phyloP scores from a whole-genome alignment of 2,329 filamentous ascomycete genomes.

The Phaeosphaeria sp. region DNA sequence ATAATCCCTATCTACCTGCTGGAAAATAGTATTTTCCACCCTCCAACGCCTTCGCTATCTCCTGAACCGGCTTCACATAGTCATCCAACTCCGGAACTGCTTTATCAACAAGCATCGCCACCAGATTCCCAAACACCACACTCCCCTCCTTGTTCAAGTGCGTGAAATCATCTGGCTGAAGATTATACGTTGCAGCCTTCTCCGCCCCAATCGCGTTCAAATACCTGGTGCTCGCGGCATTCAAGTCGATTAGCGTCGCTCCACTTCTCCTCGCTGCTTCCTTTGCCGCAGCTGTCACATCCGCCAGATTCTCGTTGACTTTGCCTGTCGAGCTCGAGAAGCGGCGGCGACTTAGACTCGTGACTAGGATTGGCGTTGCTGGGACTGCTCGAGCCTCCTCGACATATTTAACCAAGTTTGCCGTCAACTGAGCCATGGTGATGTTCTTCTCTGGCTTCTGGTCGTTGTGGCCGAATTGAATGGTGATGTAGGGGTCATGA shows the following conservation, averaged over 20 bases:
- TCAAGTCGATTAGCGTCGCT: constrained; percentile 58
- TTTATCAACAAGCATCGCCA: constrained; percentile 21
- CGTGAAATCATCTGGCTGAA: constrained; percentile 35
- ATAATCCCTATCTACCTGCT: not conserved
- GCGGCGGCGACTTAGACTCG: constrained; percentile 60
- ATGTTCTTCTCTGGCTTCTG: constrained; percentile 55
- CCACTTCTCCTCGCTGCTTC: constrained; percentile 51
- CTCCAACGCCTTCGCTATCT: constrained; percentile 17
- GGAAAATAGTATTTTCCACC: constrained; percentile 19
- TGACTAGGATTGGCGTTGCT: constrained; percentile 56
- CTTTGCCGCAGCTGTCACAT: constrained; percentile 54
- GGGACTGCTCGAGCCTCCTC: constrained; percentile 37
- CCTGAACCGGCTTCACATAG: constrained; percentile 19
- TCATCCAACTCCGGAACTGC: constrained; percentile 11
- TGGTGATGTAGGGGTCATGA: constrained; percentile 59
- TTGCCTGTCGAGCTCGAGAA: constrained; percentile 48
- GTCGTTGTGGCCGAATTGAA: constrained; percentile 68
- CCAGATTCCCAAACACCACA: constrained; percentile 31
- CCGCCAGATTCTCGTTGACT: constrained; percentile 55
- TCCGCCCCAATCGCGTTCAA: constrained; percentile 58
- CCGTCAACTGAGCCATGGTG: constrained; percentile 54
- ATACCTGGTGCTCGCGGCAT: constrained; percentile 57
- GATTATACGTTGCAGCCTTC: constrained; percentile 58
- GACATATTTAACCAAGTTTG: constrained; percentile 56
- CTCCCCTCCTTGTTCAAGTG: constrained; percentile 28